Evolutionary conservation across 1,284 basidiomycete species (phyloP).

Genomic region (Veloboletus limbatus): DNA sequence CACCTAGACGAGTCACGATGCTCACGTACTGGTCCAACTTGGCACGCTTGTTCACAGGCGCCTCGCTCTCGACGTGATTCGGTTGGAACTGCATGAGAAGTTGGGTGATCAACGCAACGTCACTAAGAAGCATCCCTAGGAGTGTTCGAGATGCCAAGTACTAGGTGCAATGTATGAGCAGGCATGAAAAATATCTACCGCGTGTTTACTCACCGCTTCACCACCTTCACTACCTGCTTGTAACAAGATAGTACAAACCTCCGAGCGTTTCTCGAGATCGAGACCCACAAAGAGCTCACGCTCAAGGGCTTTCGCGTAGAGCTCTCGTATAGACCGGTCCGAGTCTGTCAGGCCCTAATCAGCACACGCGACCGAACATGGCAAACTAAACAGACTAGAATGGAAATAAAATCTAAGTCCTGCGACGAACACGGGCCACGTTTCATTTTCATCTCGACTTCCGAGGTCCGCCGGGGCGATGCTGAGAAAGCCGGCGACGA

Average conservation of each 20-base stretch:
- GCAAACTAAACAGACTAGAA: constrained; percentile 38
- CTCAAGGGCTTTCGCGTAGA: constrained; percentile 45
- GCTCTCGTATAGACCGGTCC: constrained; percentile 34
- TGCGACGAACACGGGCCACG: constrained; percentile 50
- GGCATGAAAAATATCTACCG: background rate
- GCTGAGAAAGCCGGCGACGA: constrained; percentile 57
- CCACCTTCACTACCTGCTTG: constrained; percentile 44
- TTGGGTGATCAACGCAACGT: constrained; percentile 52
- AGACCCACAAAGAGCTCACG: constrained; percentile 53
- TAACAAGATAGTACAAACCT: constrained; percentile 55
- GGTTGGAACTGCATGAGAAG: constrained; percentile 61
- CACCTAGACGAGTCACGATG: background rate
- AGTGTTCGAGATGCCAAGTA: constrained; percentile 50
- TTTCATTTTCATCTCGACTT: constrained; percentile 29
- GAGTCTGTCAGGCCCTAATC: constrained; percentile 25
- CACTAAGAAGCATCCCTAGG: constrained; percentile 46
- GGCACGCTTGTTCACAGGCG: constrained; percentile 59
- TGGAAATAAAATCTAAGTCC: constrained; percentile 46
- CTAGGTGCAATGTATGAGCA: constrained; percentile 32
- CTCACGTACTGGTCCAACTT: constrained; percentile 56
- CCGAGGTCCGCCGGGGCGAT: constrained; percentile 47
- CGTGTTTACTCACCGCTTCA: constrained; percentile 43
- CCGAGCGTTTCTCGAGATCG: constrained; percentile 49
- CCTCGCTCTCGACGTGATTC: constrained; percentile 36
- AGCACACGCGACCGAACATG: background rate